Conservation (phyloP, 352 stramenopile genomes). For the Phytophthora agathidicida region DNA sequence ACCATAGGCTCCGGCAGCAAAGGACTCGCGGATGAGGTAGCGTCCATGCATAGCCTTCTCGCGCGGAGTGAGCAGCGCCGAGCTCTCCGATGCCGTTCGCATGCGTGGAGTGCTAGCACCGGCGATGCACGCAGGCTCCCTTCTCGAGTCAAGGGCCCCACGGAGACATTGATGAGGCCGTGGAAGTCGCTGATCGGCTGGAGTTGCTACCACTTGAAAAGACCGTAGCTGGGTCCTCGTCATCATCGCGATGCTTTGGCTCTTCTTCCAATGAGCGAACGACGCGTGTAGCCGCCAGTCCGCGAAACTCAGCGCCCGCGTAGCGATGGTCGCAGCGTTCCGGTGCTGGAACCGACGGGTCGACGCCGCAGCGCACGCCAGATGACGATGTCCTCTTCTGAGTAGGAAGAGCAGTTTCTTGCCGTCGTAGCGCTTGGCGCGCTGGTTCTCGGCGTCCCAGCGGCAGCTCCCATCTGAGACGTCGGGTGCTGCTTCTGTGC, state of each 20-base stretch:
- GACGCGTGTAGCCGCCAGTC: constrained; percentile 50
- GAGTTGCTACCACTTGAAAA: constrained; percentile 18
- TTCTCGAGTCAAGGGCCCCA: constrained; percentile 13
- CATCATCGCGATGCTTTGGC: constrained; percentile 14
- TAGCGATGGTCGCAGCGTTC: constrained; percentile 46
- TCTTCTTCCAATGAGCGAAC: constrained; percentile 33
- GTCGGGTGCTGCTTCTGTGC: constrained; percentile 67
- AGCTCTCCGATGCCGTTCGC: constrained; percentile 40
- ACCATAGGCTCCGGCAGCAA: constrained; percentile 73
- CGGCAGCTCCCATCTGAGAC: constrained; percentile 55
- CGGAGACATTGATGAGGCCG: too few species aligned
- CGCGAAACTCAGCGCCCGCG: constrained; percentile 57
- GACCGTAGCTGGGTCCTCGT: not conserved
- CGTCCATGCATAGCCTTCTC: constrained; percentile 73
- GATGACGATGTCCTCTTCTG: constrained; percentile 71
- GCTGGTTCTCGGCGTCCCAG: constrained; percentile 48
- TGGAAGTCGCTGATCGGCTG: too few species aligned
- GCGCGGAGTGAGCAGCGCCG: constrained; percentile 46
- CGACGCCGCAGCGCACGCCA: constrained; percentile 65
- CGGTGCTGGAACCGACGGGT: constrained; percentile 53
- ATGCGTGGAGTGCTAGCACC: constrained; percentile 16
- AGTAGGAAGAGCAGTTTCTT: constrained; percentile 66
- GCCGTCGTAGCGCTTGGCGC: constrained; percentile 36
- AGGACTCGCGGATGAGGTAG: constrained; percentile 78
- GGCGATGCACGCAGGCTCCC: constrained; percentile 1